Evolutionary conservation across 495 filamentous ascomycete genomes (phyloP).

Genomic region (Filosporella fistucella): DNA sequence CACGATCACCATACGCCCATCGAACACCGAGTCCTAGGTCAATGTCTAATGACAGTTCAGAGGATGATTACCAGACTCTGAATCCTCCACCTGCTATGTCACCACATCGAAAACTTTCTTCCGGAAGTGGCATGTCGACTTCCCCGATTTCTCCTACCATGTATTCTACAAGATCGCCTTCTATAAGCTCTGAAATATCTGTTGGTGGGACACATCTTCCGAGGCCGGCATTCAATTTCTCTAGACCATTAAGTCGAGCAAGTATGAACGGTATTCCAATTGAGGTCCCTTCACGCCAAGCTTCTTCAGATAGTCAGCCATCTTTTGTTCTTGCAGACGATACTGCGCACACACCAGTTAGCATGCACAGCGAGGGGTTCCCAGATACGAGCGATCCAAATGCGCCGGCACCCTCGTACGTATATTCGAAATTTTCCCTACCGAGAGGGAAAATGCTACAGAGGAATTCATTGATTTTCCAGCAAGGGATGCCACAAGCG

Average conservation of each 20-base stretch:
- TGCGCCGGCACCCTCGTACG: constrained; percentile 65
- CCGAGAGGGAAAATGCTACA: constrained; percentile 77
- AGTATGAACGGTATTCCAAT: constrained; percentile 57
- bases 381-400: constrained; percentile 35
- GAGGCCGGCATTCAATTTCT: constrained; percentile 87
- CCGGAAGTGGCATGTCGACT: constrained; percentile 58
- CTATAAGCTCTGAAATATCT: constrained; percentile 71
- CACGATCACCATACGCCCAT: constrained; percentile 50
- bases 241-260: constrained; percentile 78
- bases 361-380: constrained; percentile 57
- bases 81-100: constrained; percentile 4
- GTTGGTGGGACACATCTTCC: constrained; percentile 52
- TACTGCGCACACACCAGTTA: constrained; percentile 56
- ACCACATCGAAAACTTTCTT: constrained; percentile 54
- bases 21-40: constrained; percentile 53
- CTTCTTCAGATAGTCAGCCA: constrained; percentile 57
- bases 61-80: constrained; percentile 37
- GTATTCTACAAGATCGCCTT: constrained; percentile 68
- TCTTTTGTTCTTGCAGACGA: constrained; percentile 58
- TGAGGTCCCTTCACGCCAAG: constrained; percentile 36
- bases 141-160: constrained; percentile 59
- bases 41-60: constrained; percentile 55
- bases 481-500: constrained; percentile 36
- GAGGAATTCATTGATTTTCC: constrained; percentile 61
- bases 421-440: constrained; percentile 76